Conservation (phyloP, 23 red algal genomes). For the Gracilaria domingensis region DNA sequence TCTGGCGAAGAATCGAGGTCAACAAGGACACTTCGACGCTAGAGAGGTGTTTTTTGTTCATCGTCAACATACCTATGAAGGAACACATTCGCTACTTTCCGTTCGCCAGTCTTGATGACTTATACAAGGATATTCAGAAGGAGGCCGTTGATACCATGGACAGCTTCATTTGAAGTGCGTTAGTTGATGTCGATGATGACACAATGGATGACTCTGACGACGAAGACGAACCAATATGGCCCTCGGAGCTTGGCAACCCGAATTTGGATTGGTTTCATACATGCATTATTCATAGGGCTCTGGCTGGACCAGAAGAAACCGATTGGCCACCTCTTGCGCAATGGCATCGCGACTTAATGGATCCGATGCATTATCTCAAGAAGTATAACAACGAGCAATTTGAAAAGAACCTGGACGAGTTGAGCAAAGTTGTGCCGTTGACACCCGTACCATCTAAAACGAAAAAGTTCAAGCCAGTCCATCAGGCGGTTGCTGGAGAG, state of each 20-base stretch:
- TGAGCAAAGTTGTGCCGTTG: slow-evolving; percentile 36
- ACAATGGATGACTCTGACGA: slow-evolving; percentile 42
- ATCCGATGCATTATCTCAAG: slow-evolving; percentile 38
- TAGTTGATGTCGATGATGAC: not conserved
- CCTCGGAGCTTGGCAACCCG: slow-evolving; percentile 50
- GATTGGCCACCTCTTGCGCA: slow-evolving; percentile 47
- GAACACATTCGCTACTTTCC: slow-evolving; percentile 55
- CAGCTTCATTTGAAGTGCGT: slow-evolving; percentile 28
- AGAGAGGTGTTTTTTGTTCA: slow-evolving; percentile 46
- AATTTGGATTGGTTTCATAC: slow-evolving; percentile 69
- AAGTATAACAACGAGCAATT: not conserved
- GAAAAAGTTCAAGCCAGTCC: slow-evolving; percentile 24
- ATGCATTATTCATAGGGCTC: slow-evolving; percentile 49
- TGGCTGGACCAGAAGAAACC: slow-evolving; percentile 24
- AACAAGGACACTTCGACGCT: not conserved
- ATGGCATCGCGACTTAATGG: slow-evolving; percentile 43
- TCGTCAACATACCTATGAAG: slow-evolving; percentile 57
- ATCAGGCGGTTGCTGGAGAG: slow-evolving; percentile 50
- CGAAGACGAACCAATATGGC: slow-evolving; percentile 35
- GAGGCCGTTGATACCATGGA: slow-evolving; percentile 43
- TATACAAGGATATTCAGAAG: not conserved
- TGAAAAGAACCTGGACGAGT: slow-evolving; percentile 13
- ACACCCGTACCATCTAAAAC: slow-evolving; percentile 5
- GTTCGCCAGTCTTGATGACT: slow-evolving; percentile 50
- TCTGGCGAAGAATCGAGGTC: slow-evolving; percentile 58